These are phyloP conservation scores for Panellus pusillus DNA, from an alignment of 768 basidiomycete species.

Conservation along the genomic window DNA sequence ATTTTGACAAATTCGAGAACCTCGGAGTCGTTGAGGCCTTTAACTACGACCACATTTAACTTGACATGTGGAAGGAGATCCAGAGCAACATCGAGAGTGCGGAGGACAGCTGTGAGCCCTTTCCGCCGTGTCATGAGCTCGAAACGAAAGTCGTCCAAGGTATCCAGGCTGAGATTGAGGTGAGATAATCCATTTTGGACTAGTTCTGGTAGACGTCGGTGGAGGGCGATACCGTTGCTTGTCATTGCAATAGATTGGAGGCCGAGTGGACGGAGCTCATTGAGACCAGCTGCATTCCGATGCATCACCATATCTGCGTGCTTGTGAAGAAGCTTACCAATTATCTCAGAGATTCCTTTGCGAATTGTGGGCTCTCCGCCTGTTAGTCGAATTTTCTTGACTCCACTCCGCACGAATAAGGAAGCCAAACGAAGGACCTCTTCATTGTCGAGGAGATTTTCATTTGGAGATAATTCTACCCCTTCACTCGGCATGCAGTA, in stretches of 20 bases:
- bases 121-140: slow-evolving; percentile 81
- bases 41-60: slow-evolving; percentile 82
- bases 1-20: slow-evolving; percentile 76
- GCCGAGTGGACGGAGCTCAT: slow-evolving; percentile 57
- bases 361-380: slow-evolving; percentile 88
- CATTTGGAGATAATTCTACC: slow-evolving; percentile 68
- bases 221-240: slow-evolving; percentile 76
- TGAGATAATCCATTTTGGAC: slow-evolving; percentile 76
- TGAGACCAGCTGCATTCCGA: slow-evolving; percentile 50
- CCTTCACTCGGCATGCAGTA: slow-evolving; percentile 91
- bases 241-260: slow-evolving; percentile 83
- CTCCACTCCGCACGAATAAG: slow-evolving; percentile 79
- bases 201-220: slow-evolving; percentile 68
- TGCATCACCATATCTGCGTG: slow-evolving; percentile 5
- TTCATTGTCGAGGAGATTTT: slow-evolving; percentile 69
- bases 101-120: slow-evolving; percentile 76
- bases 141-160: slow-evolving; percentile 83
- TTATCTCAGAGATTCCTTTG: slow-evolving; percentile 68
- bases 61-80: slow-evolving; percentile 60
- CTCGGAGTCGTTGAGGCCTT: slow-evolving; percentile 81
- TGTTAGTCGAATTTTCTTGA: slow-evolving; percentile 85
- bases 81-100: slow-evolving; percentile 64
- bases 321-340: slow-evolving; percentile 45
- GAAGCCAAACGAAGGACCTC: slow-evolving; percentile 73
- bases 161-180: slow-evolving; percentile 75